Base-by-base conservation (phyloP, 2,329 filamentous ascomycete species). In the Fusarium scirpi region DNA sequence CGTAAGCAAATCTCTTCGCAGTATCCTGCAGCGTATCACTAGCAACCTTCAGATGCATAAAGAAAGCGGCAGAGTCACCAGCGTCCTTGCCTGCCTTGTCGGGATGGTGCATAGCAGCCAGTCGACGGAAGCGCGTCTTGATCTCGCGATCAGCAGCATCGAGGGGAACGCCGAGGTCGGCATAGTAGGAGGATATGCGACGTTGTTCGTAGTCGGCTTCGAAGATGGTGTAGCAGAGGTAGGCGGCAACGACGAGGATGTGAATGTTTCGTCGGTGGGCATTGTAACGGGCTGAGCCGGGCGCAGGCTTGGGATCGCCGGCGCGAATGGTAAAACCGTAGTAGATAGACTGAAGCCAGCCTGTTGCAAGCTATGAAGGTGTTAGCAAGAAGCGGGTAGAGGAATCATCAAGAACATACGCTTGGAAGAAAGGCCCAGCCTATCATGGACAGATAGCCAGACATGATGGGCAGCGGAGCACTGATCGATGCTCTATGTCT, bases 181-280 rank as follows among this genome's bases (percentile, higher is more conserved):
- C 84, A 82, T 98, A 98, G 83, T 92, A 97, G 79, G 93, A 90
- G 20, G 91, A 90, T 2, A 85, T 83, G 46, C 86, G 83, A 68
- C 89, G 91, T 29, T 97, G 86, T 69, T 93, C 90, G 83, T 92
- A 90, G 85, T 97, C 93, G 76, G 94, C 92, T 82, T 98, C 95
- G 83, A 94, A 96, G 75, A 98, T 89, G 48, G 94, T 97, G 85
- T 97, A 98, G 70, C 91, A 82, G 40, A 98, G 92, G 82, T 98
- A 99, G 65, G 88, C 82, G 51, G 91, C 85, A 53, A 98, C 91
- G 76, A 98, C 93, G 73, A 91, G 84, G 77, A 95, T 91, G 79
- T 96, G 90, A 78, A 98, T 95, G 74, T 90, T 88, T 62, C 92
- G 92, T 65, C 94, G 91, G 83, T 98, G 93, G 61, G 87, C 85